A percentile compares a stretch with the other conserved stretches of the same genome.
Conservation (phyloP, 805 yeast species). For the Yarrowia keelungensis region DNA sequence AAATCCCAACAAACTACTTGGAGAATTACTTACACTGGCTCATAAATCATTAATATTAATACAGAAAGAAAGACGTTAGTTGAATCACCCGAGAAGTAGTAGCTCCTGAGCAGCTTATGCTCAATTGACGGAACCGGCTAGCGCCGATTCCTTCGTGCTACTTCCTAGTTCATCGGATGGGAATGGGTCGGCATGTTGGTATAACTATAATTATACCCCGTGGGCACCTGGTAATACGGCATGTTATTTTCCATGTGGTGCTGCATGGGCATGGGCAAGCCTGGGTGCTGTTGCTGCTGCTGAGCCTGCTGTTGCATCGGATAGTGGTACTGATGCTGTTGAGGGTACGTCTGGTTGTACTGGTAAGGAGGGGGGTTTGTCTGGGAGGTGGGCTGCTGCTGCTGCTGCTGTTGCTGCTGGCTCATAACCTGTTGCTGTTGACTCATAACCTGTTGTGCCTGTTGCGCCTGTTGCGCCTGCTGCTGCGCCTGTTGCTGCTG, state of each 20-base stretch:
- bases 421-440: slow-evolving; percentile 1
- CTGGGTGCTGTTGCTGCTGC: slow-evolving; percentile 26
- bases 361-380: slow-evolving; percentile 2
- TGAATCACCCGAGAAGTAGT: neutral
- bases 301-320: slow-evolving; percentile 34
- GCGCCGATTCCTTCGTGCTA: too few species aligned
- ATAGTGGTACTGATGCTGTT: slow-evolving; percentile 28
- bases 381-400: neutral
- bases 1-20: too few species aligned
- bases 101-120: too few species aligned
- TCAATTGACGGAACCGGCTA: too few species aligned
- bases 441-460: neutral
- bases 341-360: slow-evolving; percentile 35
- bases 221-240: slow-evolving; percentile 32
- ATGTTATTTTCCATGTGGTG: slow-evolving; percentile 13
- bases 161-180: slow-evolving; percentile 34
- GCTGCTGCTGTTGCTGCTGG: slow-evolving; percentile 17
- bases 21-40: neutral
- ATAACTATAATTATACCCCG: slow-evolving; percentile 24
- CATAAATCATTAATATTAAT: slow-evolving; percentile 29
- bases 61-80: slow-evolving; percentile 33
- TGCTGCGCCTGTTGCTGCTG: neutral
- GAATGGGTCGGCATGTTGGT: slow-evolving; percentile 26
- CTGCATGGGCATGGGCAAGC: slow-evolving; percentile 33
- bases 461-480: neutral